Conservation (phyloP, 305 asterid genomes). For the Solanum aculeatissimum region DNA sequence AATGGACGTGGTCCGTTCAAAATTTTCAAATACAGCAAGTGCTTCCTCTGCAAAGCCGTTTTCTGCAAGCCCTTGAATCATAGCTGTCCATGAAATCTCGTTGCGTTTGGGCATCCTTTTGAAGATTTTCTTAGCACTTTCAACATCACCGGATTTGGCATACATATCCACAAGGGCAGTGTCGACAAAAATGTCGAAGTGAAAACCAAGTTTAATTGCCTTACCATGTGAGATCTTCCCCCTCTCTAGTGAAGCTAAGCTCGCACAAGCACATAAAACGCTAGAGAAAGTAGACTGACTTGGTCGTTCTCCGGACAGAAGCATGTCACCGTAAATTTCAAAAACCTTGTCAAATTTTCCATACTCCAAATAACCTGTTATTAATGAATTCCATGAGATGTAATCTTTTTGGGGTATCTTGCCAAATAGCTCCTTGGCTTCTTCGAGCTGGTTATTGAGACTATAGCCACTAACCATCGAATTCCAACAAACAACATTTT, state of each 20-base stretch:
- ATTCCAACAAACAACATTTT: constrained; percentile 71
- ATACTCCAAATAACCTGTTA: constrained; percentile 32
- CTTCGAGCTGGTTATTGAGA: constrained; percentile 39
- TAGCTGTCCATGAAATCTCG: constrained; percentile 70
- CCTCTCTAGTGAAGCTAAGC: constrained; percentile 48
- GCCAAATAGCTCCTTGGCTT: constrained; percentile 46
- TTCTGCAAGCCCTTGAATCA: constrained; percentile 85
- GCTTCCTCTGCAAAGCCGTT: constrained; percentile 65
- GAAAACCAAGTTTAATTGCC: constrained; percentile 49
- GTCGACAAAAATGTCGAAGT: constrained; percentile 43
- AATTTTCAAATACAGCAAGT: constrained; percentile 39
- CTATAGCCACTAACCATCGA: constrained; percentile 64
- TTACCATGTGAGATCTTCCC: constrained; percentile 55
- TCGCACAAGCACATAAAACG: constrained; percentile 61
- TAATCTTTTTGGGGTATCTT: constrained; percentile 39
- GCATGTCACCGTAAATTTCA: constrained; percentile 44
- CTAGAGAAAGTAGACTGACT: constrained; percentile 64
- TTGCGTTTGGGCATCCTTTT: constrained; percentile 32
- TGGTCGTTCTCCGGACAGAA: constrained; percentile 47
- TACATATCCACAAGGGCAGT: constrained; percentile 79
- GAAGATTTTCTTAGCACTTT: constrained; percentile 41
- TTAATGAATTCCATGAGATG: constrained; percentile 71
- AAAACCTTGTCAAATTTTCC: constrained; percentile 38
- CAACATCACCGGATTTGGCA: constrained; percentile 59
- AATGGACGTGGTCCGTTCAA: constrained; percentile 19